These are phyloP conservation scores for Dendrocalamus sinicus DNA, from an alignment of 176 grass and related monocot genomes.

Conservation along the genomic window DNA sequence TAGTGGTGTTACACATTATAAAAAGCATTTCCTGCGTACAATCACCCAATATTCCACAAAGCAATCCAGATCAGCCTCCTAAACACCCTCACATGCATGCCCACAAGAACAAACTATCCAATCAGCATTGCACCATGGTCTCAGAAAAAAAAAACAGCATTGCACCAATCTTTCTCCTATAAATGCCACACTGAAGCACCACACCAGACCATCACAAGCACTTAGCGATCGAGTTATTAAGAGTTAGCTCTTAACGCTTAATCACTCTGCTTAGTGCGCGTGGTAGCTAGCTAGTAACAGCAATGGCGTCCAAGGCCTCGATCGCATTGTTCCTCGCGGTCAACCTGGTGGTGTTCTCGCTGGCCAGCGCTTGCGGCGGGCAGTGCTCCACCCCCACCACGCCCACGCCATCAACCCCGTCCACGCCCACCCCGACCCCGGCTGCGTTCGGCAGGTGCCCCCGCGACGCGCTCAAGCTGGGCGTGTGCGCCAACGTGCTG, in stretches of 20 bases:
- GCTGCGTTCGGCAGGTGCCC: slow-evolving; percentile 48
- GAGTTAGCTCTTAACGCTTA: too few species aligned
- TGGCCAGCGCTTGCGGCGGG: slow-evolving; percentile 31
- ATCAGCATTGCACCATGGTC: too few species aligned
- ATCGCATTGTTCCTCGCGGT: slow-evolving; percentile 45
- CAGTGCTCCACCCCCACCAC: neutral
- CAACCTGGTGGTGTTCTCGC: slow-evolving; percentile 37
- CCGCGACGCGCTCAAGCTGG: slow-evolving; percentile 54
- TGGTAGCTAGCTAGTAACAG: neutral
- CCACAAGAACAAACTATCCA: too few species aligned
- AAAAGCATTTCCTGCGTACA: too few species aligned
- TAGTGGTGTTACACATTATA: too few species aligned
- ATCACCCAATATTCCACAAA: too few species aligned
- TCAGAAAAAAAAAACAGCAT: too few species aligned
- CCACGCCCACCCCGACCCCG: slow-evolving; percentile 14
- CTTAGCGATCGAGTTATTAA: neutral
- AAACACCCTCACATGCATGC: too few species aligned
- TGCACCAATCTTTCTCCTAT: neutral
- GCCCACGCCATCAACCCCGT: slow-evolving; percentile 22
- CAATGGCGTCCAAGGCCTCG: slow-evolving; percentile 50
- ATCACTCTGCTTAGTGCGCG: neutral
- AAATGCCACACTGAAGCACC: neutral
- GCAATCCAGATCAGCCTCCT: too few species aligned
- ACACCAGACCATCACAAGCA: neutral
- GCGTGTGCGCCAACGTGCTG: slow-evolving; percentile 50